These are phyloP conservation scores for Mucor saturninus DNA, from an alignment of 371 early-diverging fungal genomes.

Conservation along the genomic window DNA sequence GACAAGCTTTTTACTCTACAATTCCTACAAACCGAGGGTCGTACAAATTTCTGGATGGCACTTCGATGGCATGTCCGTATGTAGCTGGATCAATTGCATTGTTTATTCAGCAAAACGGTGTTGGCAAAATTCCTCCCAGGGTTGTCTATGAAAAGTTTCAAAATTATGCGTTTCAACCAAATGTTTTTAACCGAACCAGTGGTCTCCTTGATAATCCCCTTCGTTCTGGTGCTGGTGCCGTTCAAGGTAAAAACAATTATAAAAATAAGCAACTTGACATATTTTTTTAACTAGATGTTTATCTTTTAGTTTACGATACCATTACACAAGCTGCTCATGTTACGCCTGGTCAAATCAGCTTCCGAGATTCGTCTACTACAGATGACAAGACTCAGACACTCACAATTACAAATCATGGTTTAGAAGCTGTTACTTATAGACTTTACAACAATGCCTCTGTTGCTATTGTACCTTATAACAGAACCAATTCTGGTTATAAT, in stretches of 20 bases:
- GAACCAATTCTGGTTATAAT: conserved; percentile 12
- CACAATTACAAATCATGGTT: conserved; percentile 58
- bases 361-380: conserved; percentile 62
- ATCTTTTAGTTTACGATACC: conserved; percentile 49
- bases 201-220: conserved; percentile 31
- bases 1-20: conserved; percentile 73
- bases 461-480: conserved; percentile 38
- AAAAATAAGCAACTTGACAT: no score
- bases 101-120: conserved; percentile 39
- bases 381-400: conserved; percentile 37
- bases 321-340: conserved; percentile 53
- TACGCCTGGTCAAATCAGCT: conserved; percentile 61
- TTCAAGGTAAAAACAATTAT: conserved; percentile 40
- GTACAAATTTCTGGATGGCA: conserved; percentile 69
- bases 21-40: conserved; percentile 43
- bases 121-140: conserved; percentile 7
- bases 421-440: conserved; percentile 49
- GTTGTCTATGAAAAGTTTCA: conserved; percentile 35
- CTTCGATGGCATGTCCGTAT: conserved; percentile 75
- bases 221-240: conserved; percentile 72
- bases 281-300: neutral
- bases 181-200: neutral
- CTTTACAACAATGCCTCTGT: conserved; percentile 38
- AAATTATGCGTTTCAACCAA: conserved; percentile 47
- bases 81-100: conserved; percentile 69